Evolutionary conservation across 2,329 filamentous ascomycete species (phyloP), one percentile per base, ranked within the genome.

Genomic region (Penicillium freii): DNA sequence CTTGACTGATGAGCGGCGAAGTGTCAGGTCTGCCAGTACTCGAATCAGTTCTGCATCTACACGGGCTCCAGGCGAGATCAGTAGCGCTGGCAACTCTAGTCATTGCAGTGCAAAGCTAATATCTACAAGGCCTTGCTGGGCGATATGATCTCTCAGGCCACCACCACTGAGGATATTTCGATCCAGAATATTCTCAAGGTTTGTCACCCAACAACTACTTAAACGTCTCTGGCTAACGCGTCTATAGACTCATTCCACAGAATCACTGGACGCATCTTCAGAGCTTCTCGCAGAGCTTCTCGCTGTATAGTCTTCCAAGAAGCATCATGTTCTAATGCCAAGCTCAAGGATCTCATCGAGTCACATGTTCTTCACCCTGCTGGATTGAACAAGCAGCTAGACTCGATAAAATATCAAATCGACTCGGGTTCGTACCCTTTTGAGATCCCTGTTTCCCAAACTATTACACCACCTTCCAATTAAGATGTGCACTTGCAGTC

Each of bases 311-410:
- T 33, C 31, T 27, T 23, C 34, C 19, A 45, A 10, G 21, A 55
- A 33, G 17, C 19, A 40, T 2, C 31, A 56, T 31, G 38, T 51
- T 11, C 33, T 33, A 21, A 25, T 31, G 21, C 52, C 57, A 23
- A 56, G 38, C 3, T 56, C 57, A 13, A 62, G 59, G 15, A 49
- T 66, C 10, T 64, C 61, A 17, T 36, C 60, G 38, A 11, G 38
- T 9, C 54, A 63, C 19, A 65, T 65, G 59, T 59, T 61, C 36
- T 45, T 62, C 62, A n/a, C 39, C 27, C 29, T 66, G 65, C 29
- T 61, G 59, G 2, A 51, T 34, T 3, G 44, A 62, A 17, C 61
- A 67, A 44, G 61, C 64, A 4, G 54, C 49, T 10, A 36, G 48
- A 3, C 44, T 66, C 5, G 64, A 68, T 36, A 54, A 59, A 21